Conservation (phyloP, 2,329 filamentous ascomycete species). For the Fusarium palustre region DNA sequence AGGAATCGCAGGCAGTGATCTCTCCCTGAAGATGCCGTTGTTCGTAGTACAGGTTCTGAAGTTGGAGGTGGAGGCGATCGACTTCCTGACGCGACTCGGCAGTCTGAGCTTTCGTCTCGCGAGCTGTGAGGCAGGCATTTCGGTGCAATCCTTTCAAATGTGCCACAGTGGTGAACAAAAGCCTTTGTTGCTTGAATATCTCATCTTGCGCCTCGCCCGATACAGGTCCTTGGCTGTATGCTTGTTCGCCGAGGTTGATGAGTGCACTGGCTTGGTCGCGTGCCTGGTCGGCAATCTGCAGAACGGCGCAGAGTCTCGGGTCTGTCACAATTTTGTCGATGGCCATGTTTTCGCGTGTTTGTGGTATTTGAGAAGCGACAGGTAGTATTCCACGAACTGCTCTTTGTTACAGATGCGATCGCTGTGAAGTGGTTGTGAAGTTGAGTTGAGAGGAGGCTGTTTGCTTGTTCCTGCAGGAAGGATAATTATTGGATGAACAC, state of each 20-base stretch:
- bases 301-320: conserved; percentile 70
- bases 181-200: conserved; percentile 81
- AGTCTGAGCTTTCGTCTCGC: conserved; percentile 87
- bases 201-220: conserved; percentile 65
- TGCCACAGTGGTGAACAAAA: conserved; percentile 81
- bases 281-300: conserved; percentile 78
- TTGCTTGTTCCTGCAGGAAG: conserved; percentile 25
- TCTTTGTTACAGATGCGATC: neutral
- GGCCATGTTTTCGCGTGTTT: conserved; percentile 48
- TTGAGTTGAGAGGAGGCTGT: conserved; percentile 9
- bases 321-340: conserved; percentile 57
- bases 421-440: conserved; percentile 1
- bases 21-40: conserved; percentile 91
- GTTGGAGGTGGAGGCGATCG: conserved; percentile 87
- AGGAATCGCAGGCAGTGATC: conserved; percentile 89
- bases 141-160: conserved; percentile 87
- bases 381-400: neutral
- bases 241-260: conserved; percentile 65
- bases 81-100: conserved; percentile 91
- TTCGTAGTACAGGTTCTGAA: conserved; percentile 97
- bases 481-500: neutral
- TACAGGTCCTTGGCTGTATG: conserved; percentile 55
- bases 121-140: conserved; percentile 80
- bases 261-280: conserved; percentile 77
- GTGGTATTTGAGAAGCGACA: neutral